Base-by-base conservation (phyloP, 768 basidiomycete species). In the Tylopilus sp. region DNA sequence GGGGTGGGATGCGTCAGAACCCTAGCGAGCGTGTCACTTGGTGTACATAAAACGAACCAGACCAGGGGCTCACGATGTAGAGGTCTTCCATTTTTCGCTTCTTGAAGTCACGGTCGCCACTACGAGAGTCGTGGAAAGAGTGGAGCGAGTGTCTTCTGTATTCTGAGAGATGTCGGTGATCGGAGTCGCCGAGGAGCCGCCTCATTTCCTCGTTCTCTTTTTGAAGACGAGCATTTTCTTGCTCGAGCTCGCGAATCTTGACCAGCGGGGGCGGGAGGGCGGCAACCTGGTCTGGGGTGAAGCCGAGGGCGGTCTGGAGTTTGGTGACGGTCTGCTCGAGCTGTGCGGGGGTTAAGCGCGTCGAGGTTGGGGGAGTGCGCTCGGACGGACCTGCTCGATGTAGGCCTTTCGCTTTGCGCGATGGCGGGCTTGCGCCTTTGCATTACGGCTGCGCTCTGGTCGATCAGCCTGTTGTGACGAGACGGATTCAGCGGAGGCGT, bases 321-420 rank as follows among this genome's bases (percentile, higher is more conserved):
- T 90, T 90, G 1, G 87, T 87, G 28, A 93, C 89, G 0, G 88
- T 92, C 67, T 87, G 83, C 61, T 93, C 90, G 54, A 93, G 78
- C 91, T 92, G 64, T 11, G 3, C 9, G 52, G 9, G 13, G 29
- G 2, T 16, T 29, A 40, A 9, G 31, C 4, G 31, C 4, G 31
- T 11, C 31, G 31, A 16, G 31, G 11, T 5, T 16, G 31, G 31
- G 4, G 31, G 6, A 16, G 31, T n/a, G 31, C 12, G 16, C 31
- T 4, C 5, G 31, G 57, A 52, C 44, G 40, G 43, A 89, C 90
- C 80, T 91, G 88, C 61, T 92, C 89, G 65, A 93, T 92, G 76
- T 93, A 93, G 12, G 91, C 91, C 75, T 93, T 93, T 72, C 91
- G 81, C 71, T 93, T 93, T 68, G 90, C 91, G 55, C 91, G 84